Conservation (phyloP, 768 basidiomycete species). For the Rubroboletus pulcherrimus region DNA sequence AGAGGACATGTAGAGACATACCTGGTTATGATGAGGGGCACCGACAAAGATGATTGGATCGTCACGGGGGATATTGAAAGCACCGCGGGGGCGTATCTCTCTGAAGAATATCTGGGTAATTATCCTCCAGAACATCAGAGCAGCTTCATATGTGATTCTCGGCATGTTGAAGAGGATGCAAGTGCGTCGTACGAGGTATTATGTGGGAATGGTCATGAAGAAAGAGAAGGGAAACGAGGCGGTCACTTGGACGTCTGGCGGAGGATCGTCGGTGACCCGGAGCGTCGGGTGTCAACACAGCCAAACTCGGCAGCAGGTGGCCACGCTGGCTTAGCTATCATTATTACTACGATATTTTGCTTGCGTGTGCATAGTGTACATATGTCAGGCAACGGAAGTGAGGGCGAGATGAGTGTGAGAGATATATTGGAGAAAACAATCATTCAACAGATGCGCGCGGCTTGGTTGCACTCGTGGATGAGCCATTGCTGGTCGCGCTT, state of each 20-base stretch:
- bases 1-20: constrained; percentile 27
- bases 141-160: constrained; percentile 56
- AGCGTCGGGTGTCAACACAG: constrained; percentile 21
- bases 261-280: not conserved
- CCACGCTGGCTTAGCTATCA: constrained; percentile 1
- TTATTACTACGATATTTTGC: constrained; percentile 23
- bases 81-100: constrained; percentile 89
- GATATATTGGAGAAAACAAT: constrained; percentile 15
- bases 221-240: not conserved
- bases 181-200: constrained; percentile 4
- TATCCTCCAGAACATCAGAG: constrained; percentile 79
- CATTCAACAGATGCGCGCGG: constrained; percentile 18
- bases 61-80: constrained; percentile 88
- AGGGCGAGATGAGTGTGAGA: constrained; percentile 16
- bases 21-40: constrained; percentile 92
- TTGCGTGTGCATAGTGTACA: constrained; percentile 30
- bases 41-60: constrained; percentile 92
- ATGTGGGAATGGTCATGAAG: constrained; percentile 11
- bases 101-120: constrained; percentile 95
- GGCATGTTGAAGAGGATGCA: constrained; percentile 19
- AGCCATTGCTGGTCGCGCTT: constrained; percentile 51
- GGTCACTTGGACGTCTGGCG: not conserved
- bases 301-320: constrained; percentile 18
- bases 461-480: constrained; percentile 26
- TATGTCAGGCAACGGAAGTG: constrained; percentile 20